Conservation (phyloP, 306 rosid genomes). For the Fagus crenata region DNA sequence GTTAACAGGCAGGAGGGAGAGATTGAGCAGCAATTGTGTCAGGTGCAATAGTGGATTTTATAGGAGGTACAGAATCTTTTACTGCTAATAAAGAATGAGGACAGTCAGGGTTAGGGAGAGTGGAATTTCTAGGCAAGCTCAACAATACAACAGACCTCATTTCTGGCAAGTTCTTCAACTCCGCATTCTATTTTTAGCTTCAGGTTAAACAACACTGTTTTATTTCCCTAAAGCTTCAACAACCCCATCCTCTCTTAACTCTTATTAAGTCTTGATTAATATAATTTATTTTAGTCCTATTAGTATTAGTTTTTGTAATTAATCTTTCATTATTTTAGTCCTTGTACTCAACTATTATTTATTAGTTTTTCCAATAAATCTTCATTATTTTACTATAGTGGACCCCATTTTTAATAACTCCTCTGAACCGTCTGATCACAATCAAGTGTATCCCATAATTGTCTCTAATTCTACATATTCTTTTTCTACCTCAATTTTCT, state of each 20-base stretch:
- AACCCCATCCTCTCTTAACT: too few relatives aligned
- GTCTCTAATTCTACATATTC: neutral
- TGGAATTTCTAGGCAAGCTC: conserved; percentile 39
- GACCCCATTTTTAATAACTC: neutral
- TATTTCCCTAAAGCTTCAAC: conserved; percentile 3
- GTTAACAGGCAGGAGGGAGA: neutral
- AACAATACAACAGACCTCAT: conserved; percentile 14
- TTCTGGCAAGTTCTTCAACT: conserved; percentile 29
- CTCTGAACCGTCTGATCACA: conserved; percentile 27
- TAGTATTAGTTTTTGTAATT: too few relatives aligned
- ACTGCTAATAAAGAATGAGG: neutral
- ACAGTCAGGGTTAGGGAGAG: neutral
- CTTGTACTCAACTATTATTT: too few relatives aligned
- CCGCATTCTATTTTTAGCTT: conserved; percentile 30
- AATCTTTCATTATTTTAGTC: conserved; percentile 5
- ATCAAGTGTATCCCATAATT: conserved; percentile 21
- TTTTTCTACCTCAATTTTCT: too few relatives aligned
- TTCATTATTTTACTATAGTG: neutral
- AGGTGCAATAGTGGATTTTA: conserved; percentile 9
- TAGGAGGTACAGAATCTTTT: conserved; percentile 17
- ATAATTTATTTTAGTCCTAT: too few relatives aligned
- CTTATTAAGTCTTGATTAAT: too few relatives aligned
- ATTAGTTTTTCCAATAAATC: too few relatives aligned
- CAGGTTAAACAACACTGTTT: conserved; percentile 26
- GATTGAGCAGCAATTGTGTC: conserved; percentile 18